Evolutionary conservation across 768 basidiomycete genomes (phyloP).

Genomic region (Agaricus blazei): DNA sequence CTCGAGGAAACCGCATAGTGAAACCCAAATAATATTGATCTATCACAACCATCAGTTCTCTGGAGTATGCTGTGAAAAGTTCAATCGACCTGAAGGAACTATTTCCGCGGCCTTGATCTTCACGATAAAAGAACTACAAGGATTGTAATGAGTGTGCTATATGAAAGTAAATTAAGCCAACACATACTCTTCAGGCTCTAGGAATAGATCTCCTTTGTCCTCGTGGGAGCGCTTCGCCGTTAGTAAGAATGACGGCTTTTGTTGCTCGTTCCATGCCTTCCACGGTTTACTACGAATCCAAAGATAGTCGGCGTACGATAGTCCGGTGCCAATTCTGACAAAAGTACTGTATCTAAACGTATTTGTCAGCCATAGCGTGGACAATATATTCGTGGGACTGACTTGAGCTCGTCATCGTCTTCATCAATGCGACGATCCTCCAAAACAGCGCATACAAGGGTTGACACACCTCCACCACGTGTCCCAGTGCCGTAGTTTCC

Average conservation of each 20-base stretch:
- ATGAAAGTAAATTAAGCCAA: not conserved
- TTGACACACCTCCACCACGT: slow-evolving; percentile 85
- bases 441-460: slow-evolving; percentile 84
- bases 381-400: not conserved
- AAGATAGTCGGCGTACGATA: slow-evolving; percentile 81
- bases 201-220: slow-evolving; percentile 87
- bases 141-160: not conserved
- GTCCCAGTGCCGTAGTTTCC: slow-evolving; percentile 87
- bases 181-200: slow-evolving; percentile 82
- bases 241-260: slow-evolving; percentile 65
- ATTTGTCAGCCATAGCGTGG: not conserved
- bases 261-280: slow-evolving; percentile 73
- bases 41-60: slow-evolving; percentile 17
- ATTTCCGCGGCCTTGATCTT: slow-evolving; percentile 95
- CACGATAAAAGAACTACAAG: slow-evolving; percentile 83
- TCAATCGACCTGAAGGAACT: slow-evolving; percentile 53
- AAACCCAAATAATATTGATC: slow-evolving; percentile 82
- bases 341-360: slow-evolving; percentile 73
- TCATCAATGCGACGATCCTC: slow-evolving; percentile 57
- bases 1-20: slow-evolving; percentile 95
- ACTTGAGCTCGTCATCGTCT: slow-evolving; percentile 66
- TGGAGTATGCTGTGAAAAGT: not conserved
- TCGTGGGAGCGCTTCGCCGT: slow-evolving; percentile 58
- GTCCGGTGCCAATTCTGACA: slow-evolving; percentile 85
- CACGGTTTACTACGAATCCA: slow-evolving; percentile 82